Percentiles rank a stretch among this genome's conserved stretches.
These are phyloP conservation scores for Saturnispora dispora DNA, from an alignment of 805 yeast genomes.

Conservation along the genomic window DNA sequence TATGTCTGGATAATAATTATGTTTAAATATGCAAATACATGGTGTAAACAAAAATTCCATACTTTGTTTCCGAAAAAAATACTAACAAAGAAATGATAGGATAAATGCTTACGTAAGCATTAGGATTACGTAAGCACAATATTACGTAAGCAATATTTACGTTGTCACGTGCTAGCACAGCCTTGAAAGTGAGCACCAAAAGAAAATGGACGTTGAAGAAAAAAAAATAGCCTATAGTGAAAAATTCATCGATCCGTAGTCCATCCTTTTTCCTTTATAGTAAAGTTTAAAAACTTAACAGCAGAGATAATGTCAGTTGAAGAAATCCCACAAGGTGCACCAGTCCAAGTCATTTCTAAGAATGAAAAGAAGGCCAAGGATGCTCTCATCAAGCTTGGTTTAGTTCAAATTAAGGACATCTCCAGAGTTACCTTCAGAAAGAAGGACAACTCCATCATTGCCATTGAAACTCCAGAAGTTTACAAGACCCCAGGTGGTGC, in stretches of 20 bases:
- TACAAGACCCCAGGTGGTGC: slow-evolving; percentile 90
- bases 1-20: not conserved
- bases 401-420: slow-evolving; percentile 86
- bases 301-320: slow-evolving; percentile 23
- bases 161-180: not conserved
- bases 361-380: slow-evolving; percentile 96
- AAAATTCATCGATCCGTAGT: not conserved
- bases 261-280: not conserved
- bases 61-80: not conserved
- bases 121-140: not conserved
- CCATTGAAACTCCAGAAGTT: slow-evolving; percentile 90
- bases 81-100: not conserved
- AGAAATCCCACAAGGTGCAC: slow-evolving; percentile 71
- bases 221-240: not conserved
- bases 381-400: slow-evolving; percentile 74
- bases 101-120: not conserved
- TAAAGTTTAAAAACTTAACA: not conserved
- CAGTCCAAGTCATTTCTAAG: slow-evolving; percentile 72
- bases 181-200: not conserved
- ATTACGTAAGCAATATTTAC: not conserved
- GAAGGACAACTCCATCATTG: slow-evolving; percentile 84
- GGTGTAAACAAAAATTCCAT: not conserved
- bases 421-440: slow-evolving; percentile 92
- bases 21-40: not conserved
- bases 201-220: not conserved